Evolutionary conservation across 768 basidiomycete species (phyloP).

Genomic region (Krasilnikovozyma curviuscula): DNA sequence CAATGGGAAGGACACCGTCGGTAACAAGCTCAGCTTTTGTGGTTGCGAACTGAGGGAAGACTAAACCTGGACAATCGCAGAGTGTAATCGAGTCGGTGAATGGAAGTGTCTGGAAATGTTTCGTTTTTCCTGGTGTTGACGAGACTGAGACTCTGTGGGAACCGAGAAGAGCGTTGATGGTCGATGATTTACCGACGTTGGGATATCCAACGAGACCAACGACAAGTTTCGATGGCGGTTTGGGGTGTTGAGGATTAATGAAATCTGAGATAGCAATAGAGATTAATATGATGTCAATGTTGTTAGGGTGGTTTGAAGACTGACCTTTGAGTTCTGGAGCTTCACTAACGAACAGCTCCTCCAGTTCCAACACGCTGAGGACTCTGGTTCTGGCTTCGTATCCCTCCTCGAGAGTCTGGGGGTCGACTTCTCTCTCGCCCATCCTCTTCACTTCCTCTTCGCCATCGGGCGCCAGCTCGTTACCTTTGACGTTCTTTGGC

Average conservation of each 20-base stretch:
- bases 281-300: background rate
- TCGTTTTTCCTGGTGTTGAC: conserved; percentile 92
- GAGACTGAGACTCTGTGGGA: conserved; percentile 97
- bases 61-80: conserved; percentile 94
- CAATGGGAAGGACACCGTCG: conserved; percentile 90
- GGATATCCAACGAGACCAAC: conserved; percentile 94
- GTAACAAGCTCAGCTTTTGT: conserved; percentile 91
- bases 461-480: conserved; percentile 11
- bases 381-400: conserved; percentile 41
- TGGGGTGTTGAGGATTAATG: conserved; percentile 34
- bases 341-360: conserved; percentile 50
- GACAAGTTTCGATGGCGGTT: conserved; percentile 43
- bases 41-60: conserved; percentile 94
- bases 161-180: conserved; percentile 87
- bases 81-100: conserved; percentile 70
- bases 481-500: conserved; percentile 36
- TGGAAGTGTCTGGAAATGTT: conserved; percentile 95
- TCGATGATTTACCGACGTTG: conserved; percentile 95
- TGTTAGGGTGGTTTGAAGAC: conserved; percentile 12
- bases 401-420: conserved; percentile 8
- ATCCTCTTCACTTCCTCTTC: conserved; percentile 13
- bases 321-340: conserved; percentile 54
- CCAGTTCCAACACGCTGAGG: conserved; percentile 67
- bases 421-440: conserved; percentile 25
- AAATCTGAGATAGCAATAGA: conserved; percentile 36